Evolutionary conservation across 2,329 filamentous ascomycete genomes (phyloP), one percentile per base, ranked within the genome.

Genomic region (Fusarium equiseti): DNA sequence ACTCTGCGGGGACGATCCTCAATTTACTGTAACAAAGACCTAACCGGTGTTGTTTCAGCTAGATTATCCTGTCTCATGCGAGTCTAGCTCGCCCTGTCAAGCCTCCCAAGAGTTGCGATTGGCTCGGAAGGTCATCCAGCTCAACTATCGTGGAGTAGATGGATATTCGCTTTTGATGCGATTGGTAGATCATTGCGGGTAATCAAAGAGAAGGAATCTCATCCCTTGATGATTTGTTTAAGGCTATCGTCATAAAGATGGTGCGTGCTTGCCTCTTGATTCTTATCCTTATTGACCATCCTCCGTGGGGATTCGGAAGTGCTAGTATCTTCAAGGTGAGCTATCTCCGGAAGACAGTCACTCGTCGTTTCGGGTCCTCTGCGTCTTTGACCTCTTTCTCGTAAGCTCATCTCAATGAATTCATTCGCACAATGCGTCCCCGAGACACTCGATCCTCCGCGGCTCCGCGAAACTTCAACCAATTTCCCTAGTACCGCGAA

Each of bases 401-500:
- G n/a, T 13, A 22, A 8, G 22, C 51, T 35, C 44, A 57, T 26
- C 40, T 59, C 53, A 10, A 58, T 46, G 5, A 60, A 70, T 1
- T 22, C 46, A 42, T 52, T 27, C 11, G n/a, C 15, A 20, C 57
- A 49, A 20, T 46, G 22, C 12, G 24, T 45, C 7, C 45, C 52
- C 2, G 53, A 65, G 8, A 54, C 40, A 35, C 45, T 49, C 24
- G 61, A 66, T 15, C 61, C 63, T 27, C 62, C 50, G 7, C 59
- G 40, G 9, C 68, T 66, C 27, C 68, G 80, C 55, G 59, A 83
- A 45, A 80, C 74, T 8, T 79, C 70, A 24, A 80, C 77, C 5
- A 81, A 63, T 26, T 75, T 74, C 31, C 78, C 80, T n/a, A 81
- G 66, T 1, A 81, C 78, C 15, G 75, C 73, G 54, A 81, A 79